Evolutionary conservation across 805 yeast genomes (phyloP), one percentile per base, ranked within the genome.

Genomic region (Candida verbasci): DNA sequence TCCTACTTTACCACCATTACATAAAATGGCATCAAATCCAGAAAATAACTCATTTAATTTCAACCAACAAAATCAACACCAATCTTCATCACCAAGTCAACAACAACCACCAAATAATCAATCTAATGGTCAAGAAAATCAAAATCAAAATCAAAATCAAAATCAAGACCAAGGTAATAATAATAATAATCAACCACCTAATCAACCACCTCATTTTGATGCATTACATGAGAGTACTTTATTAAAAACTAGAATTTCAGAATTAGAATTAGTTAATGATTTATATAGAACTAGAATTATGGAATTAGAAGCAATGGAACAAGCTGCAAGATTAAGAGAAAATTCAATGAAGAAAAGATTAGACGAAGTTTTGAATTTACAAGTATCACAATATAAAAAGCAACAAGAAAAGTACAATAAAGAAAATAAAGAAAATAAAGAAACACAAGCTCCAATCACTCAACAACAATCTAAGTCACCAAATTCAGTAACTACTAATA

Each of bases 191-290:
- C 40, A 37, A 41, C 38, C 41, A 36, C 38, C 31, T 43, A 33
- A 29, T 34, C 38, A 30, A 28, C 40, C 33, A 30, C 40, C 33
- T 22, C 34, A 37, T 23, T 16, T 39, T 34, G 29, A 31, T 14
- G 26, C 29, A 8, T 26, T 38, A 17, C 62, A 62, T 43, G 70
- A 64, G 44, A 48, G 58, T 10, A 62, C 68, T 17, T 49, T 59
- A 17, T 62, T 89, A 44, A 76, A 78, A 45, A 86, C 96, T 0
- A 70, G 94, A 40, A 86, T 89, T 16, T 77, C 84, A 9, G 97
- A 91, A 56, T 71, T 91, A 43, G 97, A 91, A 56, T 68, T 89
- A 29, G 95, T 91, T 27, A 89, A 88, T 50, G 97, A 89, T 54
- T 64, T 91, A 40, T 86, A 87, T 65, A 76, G 86, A 48, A 76